Percentiles rank a stretch among this genome's conserved stretches.
These are phyloP conservation scores for Cadophora luteo-olivacea DNA, from an alignment of 2,329 filamentous ascomycete species.

Conservation along the genomic window DNA sequence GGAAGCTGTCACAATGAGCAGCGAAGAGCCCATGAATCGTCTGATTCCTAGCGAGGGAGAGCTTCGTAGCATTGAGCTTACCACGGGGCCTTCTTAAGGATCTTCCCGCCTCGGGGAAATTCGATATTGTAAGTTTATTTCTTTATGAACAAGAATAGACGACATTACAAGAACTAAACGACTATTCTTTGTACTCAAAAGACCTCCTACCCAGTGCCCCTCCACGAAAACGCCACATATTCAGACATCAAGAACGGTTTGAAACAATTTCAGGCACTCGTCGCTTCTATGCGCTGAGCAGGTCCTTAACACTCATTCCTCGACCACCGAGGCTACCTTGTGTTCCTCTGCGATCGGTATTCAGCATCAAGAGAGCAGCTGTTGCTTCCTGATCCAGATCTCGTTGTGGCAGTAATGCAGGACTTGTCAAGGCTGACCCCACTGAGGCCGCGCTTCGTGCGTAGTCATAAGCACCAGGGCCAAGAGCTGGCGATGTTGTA, in stretches of 20 bases:
- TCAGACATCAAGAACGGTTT: neutral
- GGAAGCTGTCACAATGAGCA: conserved; percentile 18
- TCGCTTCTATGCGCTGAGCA: conserved; percentile 55
- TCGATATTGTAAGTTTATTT: neutral
- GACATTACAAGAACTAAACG: neutral
- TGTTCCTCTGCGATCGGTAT: conserved; percentile 66
- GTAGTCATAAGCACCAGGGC: conserved; percentile 54
- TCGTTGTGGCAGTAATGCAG: conserved; percentile 59
- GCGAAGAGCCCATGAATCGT: conserved; percentile 21
- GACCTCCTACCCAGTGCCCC: neutral
- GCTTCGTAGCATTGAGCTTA: neutral
- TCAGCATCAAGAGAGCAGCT: conserved; percentile 86
- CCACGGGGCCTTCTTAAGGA: neutral
- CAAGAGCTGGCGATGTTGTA: conserved; percentile 65
- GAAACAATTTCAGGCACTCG: neutral
- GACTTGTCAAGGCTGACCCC: conserved; percentile 64
- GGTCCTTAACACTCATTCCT: conserved; percentile 61
- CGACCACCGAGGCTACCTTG: conserved; percentile 45
- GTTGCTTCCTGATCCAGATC: conserved; percentile 73
- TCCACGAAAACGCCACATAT: neutral
- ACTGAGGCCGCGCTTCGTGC: conserved; percentile 46
- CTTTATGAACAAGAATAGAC: neutral
- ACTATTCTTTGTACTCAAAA: neutral
- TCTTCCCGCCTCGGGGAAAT: neutral
- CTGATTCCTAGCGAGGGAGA: conserved; percentile 9